Conservation (phyloP, 2,329 filamentous ascomycete species). For the Pseudovirgaria hyperparasitica region DNA sequence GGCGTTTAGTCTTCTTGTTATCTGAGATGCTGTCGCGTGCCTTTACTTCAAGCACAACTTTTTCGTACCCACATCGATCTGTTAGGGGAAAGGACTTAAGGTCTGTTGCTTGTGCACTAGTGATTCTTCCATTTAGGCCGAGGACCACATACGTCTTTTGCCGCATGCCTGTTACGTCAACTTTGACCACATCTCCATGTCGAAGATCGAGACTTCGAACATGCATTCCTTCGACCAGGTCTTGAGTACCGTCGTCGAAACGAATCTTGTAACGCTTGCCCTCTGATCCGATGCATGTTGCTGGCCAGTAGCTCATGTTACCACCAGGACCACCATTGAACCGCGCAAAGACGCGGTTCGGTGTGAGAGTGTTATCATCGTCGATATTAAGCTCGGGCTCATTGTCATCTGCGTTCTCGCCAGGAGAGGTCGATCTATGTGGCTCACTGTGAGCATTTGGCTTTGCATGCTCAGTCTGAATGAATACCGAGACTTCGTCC, state of each 20-base stretch:
- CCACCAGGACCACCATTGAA: conserved; percentile 47
- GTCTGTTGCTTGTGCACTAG: conserved; percentile 6
- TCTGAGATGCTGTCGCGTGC: conserved; percentile 23
- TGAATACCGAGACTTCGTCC: too few species aligned
- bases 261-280: conserved; percentile 30
- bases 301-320: conserved; percentile 46
- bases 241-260: conserved; percentile 35
- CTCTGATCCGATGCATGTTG: conserved; percentile 40
- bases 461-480: conserved; percentile 2
- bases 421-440: conserved; percentile 8
- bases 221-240: conserved; percentile 22
- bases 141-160: conserved; percentile 30
- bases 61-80: conserved; percentile 29
- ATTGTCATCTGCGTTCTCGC: conserved; percentile 3
- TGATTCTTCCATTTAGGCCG: conserved; percentile 27
- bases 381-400: conserved; percentile 6
- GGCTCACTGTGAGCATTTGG: conserved; percentile 10
- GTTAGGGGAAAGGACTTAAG: conserved; percentile 22
- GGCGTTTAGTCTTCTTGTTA: conserved; percentile 7
- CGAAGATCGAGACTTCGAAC: conserved; percentile 31
- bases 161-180: conserved; percentile 32
- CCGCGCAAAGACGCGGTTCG: conserved; percentile 43
- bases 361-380: conserved; percentile 20
- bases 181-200: conserved; percentile 32
- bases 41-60: conserved; percentile 28